A percentile compares a stretch with the other conserved stretches of the same genome.
Evolutionary conservation across 139 green algal species (phyloP).

Genomic region (Volvox reticuliferus): DNA sequence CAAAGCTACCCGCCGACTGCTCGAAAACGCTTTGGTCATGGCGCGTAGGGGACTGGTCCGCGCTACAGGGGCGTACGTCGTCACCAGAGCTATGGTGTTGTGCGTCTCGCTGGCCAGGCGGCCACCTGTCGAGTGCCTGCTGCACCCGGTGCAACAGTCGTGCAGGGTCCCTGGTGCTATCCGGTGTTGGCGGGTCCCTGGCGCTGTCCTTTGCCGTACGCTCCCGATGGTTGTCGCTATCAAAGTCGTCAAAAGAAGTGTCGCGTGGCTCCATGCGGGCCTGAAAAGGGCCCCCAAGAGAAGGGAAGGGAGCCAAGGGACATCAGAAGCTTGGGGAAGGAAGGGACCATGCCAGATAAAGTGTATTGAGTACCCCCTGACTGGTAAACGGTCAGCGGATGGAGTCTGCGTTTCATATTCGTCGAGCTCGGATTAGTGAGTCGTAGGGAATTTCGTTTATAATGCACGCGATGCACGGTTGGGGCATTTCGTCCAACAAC

Average conservation of each 20-base stretch:
- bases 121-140: background rate
- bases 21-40: background rate
- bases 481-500: background rate
- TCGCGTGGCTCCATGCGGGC: background rate
- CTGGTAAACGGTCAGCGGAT: no score
- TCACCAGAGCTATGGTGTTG: background rate
- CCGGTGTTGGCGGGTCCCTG: background rate
- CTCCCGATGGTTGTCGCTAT: background rate
- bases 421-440: no score
- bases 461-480: no score
- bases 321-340: no score
- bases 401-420: no score
- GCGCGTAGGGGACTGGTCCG: slow-evolving; percentile 4
- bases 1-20: background rate
- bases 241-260: slow-evolving; percentile 10
- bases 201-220: background rate
- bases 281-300: background rate
- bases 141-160: background rate
- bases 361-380: no score
- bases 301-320: no score
- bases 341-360: no score
- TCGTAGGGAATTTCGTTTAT: no score
- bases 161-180: background rate
- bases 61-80: background rate
- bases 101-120: background rate